Base-by-base conservation (phyloP, 306 rosid genomes). In the Cicer chorassanicum region DNA sequence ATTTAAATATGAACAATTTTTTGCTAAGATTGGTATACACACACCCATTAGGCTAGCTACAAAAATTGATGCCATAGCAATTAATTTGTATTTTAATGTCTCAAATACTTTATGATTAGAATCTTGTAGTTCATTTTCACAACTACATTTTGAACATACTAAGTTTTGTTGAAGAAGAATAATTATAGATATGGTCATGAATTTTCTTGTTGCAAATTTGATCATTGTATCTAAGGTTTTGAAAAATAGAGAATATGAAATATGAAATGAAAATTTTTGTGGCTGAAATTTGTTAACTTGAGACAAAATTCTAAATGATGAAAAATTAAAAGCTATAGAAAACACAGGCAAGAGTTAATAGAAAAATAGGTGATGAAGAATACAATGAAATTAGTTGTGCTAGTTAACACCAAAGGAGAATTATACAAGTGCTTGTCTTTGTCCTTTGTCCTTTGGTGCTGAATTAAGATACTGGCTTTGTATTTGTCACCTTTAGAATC, bases 11-110 rank as follows among this genome's bases (percentile, higher is more conserved):
- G 86, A 65, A 2, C 54, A 12, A 0, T 24, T 84, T 78, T 82
- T 82, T 0, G 84, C 83, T 29, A 85, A 56, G 39, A 85, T 80
- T 50, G 90, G 94, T 21, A 87, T 84, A 34, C 72, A 80, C 8
- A 89, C 83, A 34, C 94, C 91, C 13, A 85, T 45, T 15, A 78
- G 49, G 50, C 90, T 78, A 7, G 91, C 88, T 43, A 64, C 59
- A 15, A 84, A 85, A 53, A 86, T 75, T 73, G 90, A 53, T 73
- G 85, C 74, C 38, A 78, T 61, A 49, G 87, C 88, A 11, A 78
- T 78, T 5, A 86, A 57, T 76, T 89, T 85, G 79, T 72, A 84
- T 68, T 76, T 82, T 14, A 80, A 78, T 71, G 87, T 81, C 48
- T 75, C 61, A 53, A 81, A 68, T 50, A 15, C 71, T 15, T 78